A percentile compares a stretch with the other conserved stretches of the same genome.
Conservation (phyloP, 768 basidiomycete species). For the Lactarius sanguifluus region DNA sequence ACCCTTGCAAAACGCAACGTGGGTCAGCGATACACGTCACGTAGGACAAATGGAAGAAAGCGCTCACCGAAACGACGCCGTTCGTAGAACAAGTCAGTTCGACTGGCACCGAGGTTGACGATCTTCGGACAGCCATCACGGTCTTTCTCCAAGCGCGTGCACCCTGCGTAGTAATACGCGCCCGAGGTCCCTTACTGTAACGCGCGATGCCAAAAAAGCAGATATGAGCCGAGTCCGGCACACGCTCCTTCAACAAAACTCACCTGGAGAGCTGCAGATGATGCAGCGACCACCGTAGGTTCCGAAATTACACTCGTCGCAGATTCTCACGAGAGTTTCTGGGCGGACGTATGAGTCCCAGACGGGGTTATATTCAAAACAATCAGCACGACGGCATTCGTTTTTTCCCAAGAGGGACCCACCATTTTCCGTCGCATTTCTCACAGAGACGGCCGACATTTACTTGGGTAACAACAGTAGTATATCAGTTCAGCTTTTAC, state of each 20-base stretch:
- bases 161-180: slow-evolving; percentile 98
- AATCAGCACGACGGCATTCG: too few species aligned
- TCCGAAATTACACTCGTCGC: slow-evolving; percentile 99
- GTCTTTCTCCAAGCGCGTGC: slow-evolving; percentile 95
- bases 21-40: neutral
- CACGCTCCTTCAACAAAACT: too few species aligned
- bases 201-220: too few species aligned
- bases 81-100: slow-evolving; percentile 92
- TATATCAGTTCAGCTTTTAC: neutral
- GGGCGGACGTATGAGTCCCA: slow-evolving; percentile 99
- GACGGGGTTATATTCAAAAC: slow-evolving; percentile 54
- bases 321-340: slow-evolving; percentile 96
- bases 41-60: neutral
- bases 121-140: slow-evolving; percentile 98
- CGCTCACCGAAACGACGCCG: slow-evolving; percentile 74
- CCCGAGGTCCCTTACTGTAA: slow-evolving; percentile 93
- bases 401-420: too few species aligned
- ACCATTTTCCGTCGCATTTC: slow-evolving; percentile 99
- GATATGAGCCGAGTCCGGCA: too few species aligned
- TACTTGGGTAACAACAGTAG: slow-evolving; percentile 4
- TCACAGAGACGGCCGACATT: slow-evolving; percentile 92
- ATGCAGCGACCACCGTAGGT: slow-evolving; percentile 98
- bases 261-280: slow-evolving; percentile 95
- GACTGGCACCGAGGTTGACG: slow-evolving; percentile 91
- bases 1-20: slow-evolving; percentile 45